A percentile compares a stretch with the other conserved stretches of the same genome.
Evolutionary conservation across 2,329 filamentous ascomycete species (phyloP).

Genomic region (Camptophora hylomeconis): DNA sequence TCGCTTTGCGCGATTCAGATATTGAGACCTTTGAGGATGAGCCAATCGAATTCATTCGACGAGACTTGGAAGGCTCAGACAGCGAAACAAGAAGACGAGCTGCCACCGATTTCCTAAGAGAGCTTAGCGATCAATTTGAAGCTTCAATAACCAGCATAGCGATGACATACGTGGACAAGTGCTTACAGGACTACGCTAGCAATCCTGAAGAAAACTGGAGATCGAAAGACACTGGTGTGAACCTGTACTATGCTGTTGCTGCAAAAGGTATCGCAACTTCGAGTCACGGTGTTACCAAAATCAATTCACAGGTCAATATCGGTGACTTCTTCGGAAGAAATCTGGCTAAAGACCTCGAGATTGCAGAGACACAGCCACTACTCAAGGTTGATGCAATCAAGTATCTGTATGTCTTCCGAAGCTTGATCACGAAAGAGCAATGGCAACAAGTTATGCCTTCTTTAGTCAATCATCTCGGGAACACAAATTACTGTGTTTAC

Average conservation of each 20-base stretch:
- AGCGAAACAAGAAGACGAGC: conserved; percentile 84
- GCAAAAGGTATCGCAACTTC: conserved; percentile 81
- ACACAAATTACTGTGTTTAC: conserved; percentile 89
- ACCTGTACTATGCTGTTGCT: conserved; percentile 87
- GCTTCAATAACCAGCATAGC: conserved; percentile 74
- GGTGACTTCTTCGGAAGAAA: conserved; percentile 91
- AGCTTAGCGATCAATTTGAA: conserved; percentile 82
- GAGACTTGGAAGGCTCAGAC: conserved; percentile 91
- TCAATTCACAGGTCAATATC: conserved; percentile 77
- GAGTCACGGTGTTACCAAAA: conserved; percentile 77
- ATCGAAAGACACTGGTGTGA: conserved; percentile 94
- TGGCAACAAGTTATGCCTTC: conserved; percentile 85
- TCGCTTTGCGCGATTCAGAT: conserved; percentile 82
- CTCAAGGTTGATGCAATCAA: conserved; percentile 97
- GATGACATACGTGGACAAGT: conserved; percentile 73
- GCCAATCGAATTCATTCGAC: conserved; percentile 93
- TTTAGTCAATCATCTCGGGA: conserved; percentile 80
- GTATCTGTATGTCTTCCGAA: conserved; percentile 92
- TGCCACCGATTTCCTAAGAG: conserved; percentile 84
- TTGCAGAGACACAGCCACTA: conserved; percentile 62
- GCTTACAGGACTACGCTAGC: conserved; percentile 61
- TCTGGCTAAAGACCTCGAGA: conserved; percentile 75
- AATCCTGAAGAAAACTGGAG: conserved; percentile 68
- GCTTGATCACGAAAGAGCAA: conserved; percentile 79
- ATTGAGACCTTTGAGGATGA: conserved; percentile 96